Conservation (phyloP, 371 early-diverging fungal species). For the Rhizopus sp. region DNA sequence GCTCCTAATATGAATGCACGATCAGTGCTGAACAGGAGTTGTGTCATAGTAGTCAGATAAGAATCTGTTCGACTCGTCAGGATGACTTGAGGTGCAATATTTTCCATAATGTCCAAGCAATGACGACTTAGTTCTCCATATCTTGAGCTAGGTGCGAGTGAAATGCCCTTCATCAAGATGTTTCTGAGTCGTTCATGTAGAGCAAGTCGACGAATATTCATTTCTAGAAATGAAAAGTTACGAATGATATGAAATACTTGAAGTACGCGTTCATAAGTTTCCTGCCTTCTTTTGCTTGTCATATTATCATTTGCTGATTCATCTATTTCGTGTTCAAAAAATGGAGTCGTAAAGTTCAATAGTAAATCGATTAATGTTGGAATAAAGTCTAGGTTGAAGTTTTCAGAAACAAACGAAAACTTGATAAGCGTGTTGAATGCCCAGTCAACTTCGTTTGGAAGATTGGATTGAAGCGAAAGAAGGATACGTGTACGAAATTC, state of each 20-base stretch:
- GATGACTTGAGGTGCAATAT: slow-evolving; percentile 58
- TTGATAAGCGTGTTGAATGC: slow-evolving; percentile 82
- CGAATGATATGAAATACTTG: slow-evolving; percentile 79
- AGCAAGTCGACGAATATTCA: slow-evolving; percentile 60
- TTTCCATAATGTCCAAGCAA: slow-evolving; percentile 75
- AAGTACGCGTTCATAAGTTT: slow-evolving; percentile 67
- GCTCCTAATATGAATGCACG: slow-evolving; percentile 66
- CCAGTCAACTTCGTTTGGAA: slow-evolving; percentile 93
- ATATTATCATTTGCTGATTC: not conserved
- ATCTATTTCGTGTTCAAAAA: slow-evolving; percentile 46
- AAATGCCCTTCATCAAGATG: slow-evolving; percentile 60
- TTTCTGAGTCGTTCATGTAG: slow-evolving; percentile 51
- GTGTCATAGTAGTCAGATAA: slow-evolving; percentile 41
- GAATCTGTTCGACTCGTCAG: slow-evolving; percentile 40
- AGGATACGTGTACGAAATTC: slow-evolving; percentile 75
- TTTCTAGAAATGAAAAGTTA: slow-evolving; percentile 74
- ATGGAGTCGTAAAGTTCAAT: slow-evolving; percentile 61
- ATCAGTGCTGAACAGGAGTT: slow-evolving; percentile 61
- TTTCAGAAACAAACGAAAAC: slow-evolving; percentile 65
- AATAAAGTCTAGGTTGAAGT: slow-evolving; percentile 70
- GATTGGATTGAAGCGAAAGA: slow-evolving; percentile 73
- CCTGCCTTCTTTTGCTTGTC: slow-evolving; percentile 30
- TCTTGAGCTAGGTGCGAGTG: slow-evolving; percentile 58
- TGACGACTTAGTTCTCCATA: slow-evolving; percentile 65
- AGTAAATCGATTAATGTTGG: slow-evolving; percentile 70